Evolutionary conservation across 306 rosid genomes (phyloP), one percentile per base, ranked within the genome.

Genomic region (Ochetophila trinervis): DNA sequence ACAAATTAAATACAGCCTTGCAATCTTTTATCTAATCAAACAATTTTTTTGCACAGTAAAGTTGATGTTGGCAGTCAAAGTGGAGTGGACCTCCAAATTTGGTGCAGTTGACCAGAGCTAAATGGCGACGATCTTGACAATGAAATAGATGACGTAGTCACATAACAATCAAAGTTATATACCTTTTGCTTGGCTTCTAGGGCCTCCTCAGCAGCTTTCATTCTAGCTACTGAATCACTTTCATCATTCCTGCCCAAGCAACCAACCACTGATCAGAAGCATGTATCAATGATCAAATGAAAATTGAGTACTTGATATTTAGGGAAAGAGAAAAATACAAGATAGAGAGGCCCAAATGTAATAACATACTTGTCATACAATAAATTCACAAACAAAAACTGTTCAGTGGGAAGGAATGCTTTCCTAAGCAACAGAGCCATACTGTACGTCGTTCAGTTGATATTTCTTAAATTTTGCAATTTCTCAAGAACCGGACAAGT

Each of bases 141-240:
- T 51, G 24, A 35, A 13, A 72, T 21, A 8, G 23, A 51, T 61
- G 37, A 65, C n/a, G 18, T 67, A 57, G 35, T 36, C 68, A 62
- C n/a, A 10, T 21, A 56, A 34, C 23, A 61, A 48, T 56, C 49
- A 19, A 68, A 54, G 74, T 15, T 22, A 34, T 60, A 59, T 36
- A 93, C 98, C 95, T 87, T 93, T 72, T 87, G 82, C 70, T 86
- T 84, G 62, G 78, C 91, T 79, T 85, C 89, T 66, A 93, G 69
- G 48, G 97, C 94, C 57, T 85, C 87, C 85, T 85, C 93, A 58
- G 98, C 83, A 74, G 91, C 95, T 87, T 79, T 81, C 98, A 89
- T 93, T 79, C 72, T 87, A 17, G 78, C 67, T 24, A 89, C 55
- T 32, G 98, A 78, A 79, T 89, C 98, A 81, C 68, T 51, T 66